Base-by-base conservation (phyloP, 768 basidiomycete genomes). In the Lactarius hengduanensis region DNA sequence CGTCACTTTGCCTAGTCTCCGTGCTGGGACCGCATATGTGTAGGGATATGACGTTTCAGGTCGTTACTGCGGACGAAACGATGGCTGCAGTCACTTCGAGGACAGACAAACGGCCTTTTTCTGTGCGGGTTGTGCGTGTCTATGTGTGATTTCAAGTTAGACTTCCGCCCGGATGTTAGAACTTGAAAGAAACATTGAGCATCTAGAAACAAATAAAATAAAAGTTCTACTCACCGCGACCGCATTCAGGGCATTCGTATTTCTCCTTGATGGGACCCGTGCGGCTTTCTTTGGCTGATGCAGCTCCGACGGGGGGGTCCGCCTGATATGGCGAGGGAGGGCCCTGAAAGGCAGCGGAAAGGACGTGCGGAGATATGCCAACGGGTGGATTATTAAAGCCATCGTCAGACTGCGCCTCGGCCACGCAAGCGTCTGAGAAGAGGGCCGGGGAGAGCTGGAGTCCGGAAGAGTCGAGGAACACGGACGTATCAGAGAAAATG, bases 311-410 rank as follows among this genome's bases (percentile, higher is more conserved):
- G 10, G n/a, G 20, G 22, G 47, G 22, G 22, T 15, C 47, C 9
- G 20, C 22, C 9, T n/a, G n/a, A 50, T 22, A 10, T 0, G n/a
- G n/a, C 26, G 22, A 10, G 26, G 26, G 1, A 1, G 26, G 26
- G 9, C 22, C 13, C 22, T 50, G 22, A 26, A n/a, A 6, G 11
- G n/a, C 13, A 2, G 47, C 1, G 47, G 47, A 22, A 4, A 50
- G n/a, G 11, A 11, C 13, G 1, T 50, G 22, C 13, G 47, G 47
- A 15, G 47, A 50, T 26, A 22, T 50, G n/a, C 47, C 47, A 22
- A 26, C 13, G 22, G 22, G 9, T 6, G 1, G 45, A 0, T 0
- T 0, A 47, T 47, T 10, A 10, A 3, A 10, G 10, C n/a, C 22
- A 50, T 50, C 47, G 22, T 50, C 22, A 13, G 11, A 7, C 22